Evolutionary conservation across 2,329 filamentous ascomycete genomes (phyloP).

Genomic region (Incumbomyces lentus): DNA sequence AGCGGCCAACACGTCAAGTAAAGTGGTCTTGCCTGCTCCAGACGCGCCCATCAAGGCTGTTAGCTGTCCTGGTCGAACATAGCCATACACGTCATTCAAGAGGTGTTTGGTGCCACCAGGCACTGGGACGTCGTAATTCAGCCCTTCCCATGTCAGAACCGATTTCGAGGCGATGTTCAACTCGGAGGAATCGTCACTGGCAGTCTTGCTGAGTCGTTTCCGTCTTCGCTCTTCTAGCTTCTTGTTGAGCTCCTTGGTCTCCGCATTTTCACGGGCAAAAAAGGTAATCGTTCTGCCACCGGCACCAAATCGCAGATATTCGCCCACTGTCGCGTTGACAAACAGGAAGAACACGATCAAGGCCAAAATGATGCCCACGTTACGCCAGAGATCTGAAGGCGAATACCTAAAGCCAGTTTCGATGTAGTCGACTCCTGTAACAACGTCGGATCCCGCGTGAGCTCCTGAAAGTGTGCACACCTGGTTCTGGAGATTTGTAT

Average conservation of each 20-base stretch:
- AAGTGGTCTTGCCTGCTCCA: constrained; percentile 74
- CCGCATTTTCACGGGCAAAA: constrained; percentile 30
- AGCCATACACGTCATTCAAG: constrained; percentile 39
- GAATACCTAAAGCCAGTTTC: constrained; percentile 57
- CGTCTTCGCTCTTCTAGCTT: constrained; percentile 31
- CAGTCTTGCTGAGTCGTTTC: constrained; percentile 26
- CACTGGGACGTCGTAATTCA: constrained; percentile 41
- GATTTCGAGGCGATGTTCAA: constrained; percentile 45
- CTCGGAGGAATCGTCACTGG: constrained; percentile 32
- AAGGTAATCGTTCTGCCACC: constrained; percentile 34
- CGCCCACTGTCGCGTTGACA: constrained; percentile 31
- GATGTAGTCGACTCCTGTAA: constrained; percentile 62
- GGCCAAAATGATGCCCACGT: constrained; percentile 32
- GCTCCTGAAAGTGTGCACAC: constrained; percentile 73
- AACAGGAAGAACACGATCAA: constrained; percentile 28
- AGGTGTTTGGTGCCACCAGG: constrained; percentile 35
- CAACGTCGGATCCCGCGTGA: constrained; percentile 49
- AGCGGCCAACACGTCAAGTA: constrained; percentile 64
- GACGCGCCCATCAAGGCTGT: constrained; percentile 45
- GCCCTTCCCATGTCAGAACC: constrained; percentile 44
- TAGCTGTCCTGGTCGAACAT: constrained; percentile 39
- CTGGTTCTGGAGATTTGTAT: constrained; percentile 62
- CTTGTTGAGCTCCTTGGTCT: constrained; percentile 29
- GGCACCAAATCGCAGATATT: constrained; percentile 29
- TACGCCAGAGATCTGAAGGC: constrained; percentile 60